A percentile compares a stretch with the other conserved stretches of the same genome.
phyloP scores from a whole-genome alignment of 371 early-diverging fungal genomes.

The Quaeritorhiza haematococci region DNA sequence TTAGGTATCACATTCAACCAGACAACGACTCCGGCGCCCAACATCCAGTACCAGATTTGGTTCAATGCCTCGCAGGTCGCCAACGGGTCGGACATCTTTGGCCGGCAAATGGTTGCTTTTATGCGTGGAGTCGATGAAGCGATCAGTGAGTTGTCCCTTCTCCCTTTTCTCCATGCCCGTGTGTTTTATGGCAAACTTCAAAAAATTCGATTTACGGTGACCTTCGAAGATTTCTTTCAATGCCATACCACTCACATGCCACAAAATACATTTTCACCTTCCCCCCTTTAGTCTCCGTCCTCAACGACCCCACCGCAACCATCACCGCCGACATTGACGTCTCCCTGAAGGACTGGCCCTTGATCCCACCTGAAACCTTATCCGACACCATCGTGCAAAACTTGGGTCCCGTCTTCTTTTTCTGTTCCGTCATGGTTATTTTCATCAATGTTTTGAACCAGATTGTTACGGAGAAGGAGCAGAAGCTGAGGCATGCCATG shows the following conservation, averaged over 20 bases:
- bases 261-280: no score
- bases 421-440: conserved; percentile 58
- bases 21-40: neutral
- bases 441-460: conserved; percentile 58
- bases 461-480: conserved; percentile 66
- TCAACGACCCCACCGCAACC: conserved; percentile 34
- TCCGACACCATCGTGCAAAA: conserved; percentile 51
- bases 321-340: conserved; percentile 38
- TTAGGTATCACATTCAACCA: neutral
- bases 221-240: neutral
- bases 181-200: neutral
- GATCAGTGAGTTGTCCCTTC: conserved; percentile 33
- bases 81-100: conserved; percentile 57
- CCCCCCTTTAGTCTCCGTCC: conserved; percentile 14
- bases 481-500: conserved; percentile 59
- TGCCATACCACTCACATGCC: no score
- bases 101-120: conserved; percentile 47
- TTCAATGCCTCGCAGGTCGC: conserved; percentile 51
- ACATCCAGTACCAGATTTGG: conserved; percentile 34
- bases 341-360: conserved; percentile 63
- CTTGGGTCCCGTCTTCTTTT: conserved; percentile 63
- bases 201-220: neutral
- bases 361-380: conserved; percentile 40
- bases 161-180: neutral
- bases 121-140: conserved; percentile 65